Evolutionary conservation across 345 rosid genomes (phyloP).

Genomic region (Turritis glabra): DNA sequence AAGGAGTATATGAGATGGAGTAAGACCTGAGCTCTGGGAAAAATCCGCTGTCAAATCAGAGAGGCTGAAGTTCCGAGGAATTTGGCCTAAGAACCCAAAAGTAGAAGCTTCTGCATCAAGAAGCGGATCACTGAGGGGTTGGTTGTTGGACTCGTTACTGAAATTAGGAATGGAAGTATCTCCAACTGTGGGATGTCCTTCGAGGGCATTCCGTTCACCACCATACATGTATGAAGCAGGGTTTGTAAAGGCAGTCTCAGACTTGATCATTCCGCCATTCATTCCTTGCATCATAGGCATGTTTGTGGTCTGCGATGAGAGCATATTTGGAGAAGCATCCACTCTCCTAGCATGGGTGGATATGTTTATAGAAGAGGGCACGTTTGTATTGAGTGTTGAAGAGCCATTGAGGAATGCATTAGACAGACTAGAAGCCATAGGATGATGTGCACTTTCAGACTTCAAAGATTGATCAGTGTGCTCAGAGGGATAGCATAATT

Average conservation of each 20-base stretch:
- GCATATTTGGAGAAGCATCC: slow-evolving; percentile 58
- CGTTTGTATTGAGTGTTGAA: slow-evolving; percentile 54
- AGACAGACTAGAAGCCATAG: slow-evolving; percentile 51
- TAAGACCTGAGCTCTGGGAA: slow-evolving; percentile 86
- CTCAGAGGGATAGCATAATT: slow-evolving; percentile 62
- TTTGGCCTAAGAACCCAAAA: slow-evolving; percentile 75
- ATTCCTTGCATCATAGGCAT: slow-evolving; percentile 75
- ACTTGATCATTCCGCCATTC: slow-evolving; percentile 80
- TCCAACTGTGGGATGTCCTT: slow-evolving; percentile 61
- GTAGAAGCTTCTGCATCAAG: slow-evolving; percentile 73
- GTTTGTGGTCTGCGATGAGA: slow-evolving; percentile 68
- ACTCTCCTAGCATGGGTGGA: slow-evolving; percentile 67
- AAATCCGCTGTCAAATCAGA: slow-evolving; percentile 91
- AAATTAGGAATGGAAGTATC: slow-evolving; percentile 75
- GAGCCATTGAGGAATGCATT: slow-evolving; percentile 74
- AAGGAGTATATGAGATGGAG: slow-evolving; percentile 14
- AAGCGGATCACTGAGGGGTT: slow-evolving; percentile 64
- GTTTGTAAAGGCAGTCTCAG: slow-evolving; percentile 72
- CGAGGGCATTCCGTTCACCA: slow-evolving; percentile 64
- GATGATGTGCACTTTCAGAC: slow-evolving; percentile 64
- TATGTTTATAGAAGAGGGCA: slow-evolving; percentile 65
- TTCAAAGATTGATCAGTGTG: slow-evolving; percentile 52
- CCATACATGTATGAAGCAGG: slow-evolving; percentile 69
- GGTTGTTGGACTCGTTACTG: slow-evolving; percentile 76
- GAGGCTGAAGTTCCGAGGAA: slow-evolving; percentile 87